These are phyloP conservation scores for Colletotrichum tamarilloi DNA, from an alignment of 2,329 filamentous ascomycete species.

Conservation along the genomic window DNA sequence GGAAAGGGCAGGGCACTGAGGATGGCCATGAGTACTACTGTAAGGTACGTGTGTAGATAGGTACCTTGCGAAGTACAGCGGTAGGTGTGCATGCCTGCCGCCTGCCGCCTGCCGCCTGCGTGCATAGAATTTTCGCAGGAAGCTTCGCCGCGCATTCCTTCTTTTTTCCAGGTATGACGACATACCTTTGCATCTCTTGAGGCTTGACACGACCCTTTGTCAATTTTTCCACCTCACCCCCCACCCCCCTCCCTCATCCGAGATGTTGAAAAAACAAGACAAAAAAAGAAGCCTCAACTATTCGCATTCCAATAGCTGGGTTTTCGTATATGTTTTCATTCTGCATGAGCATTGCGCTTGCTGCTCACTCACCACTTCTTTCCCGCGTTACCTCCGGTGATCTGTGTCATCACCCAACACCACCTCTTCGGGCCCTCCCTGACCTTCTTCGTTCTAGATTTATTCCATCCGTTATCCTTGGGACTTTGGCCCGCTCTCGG, in stretches of 20 bases:
- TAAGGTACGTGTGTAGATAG: not conserved
- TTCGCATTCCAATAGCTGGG: too few species aligned
- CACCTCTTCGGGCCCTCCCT: not conserved
- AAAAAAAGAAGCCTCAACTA: not conserved
- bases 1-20: too few species aligned
- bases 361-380: too few species aligned
- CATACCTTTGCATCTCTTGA: not conserved
- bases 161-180: constrained; percentile 12
- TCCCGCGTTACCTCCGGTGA: too few species aligned
- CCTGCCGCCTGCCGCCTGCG: too few species aligned
- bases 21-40: not conserved
- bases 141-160: constrained; percentile 32
- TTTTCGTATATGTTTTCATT: too few species aligned
- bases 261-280: not conserved
- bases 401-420: too few species aligned
- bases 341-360: too few species aligned
- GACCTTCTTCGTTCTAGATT: not conserved
- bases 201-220: not conserved
- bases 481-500: not conserved
- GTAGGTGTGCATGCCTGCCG: not conserved
- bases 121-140: constrained; percentile 16
- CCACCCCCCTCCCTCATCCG: not conserved
- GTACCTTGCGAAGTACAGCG: not conserved
- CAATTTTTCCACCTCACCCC: not conserved
- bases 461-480: not conserved